These are phyloP conservation scores for Cladosporium sp. DNA, from an alignment of 2,329 filamentous ascomycete species.

Conservation along the genomic window DNA sequence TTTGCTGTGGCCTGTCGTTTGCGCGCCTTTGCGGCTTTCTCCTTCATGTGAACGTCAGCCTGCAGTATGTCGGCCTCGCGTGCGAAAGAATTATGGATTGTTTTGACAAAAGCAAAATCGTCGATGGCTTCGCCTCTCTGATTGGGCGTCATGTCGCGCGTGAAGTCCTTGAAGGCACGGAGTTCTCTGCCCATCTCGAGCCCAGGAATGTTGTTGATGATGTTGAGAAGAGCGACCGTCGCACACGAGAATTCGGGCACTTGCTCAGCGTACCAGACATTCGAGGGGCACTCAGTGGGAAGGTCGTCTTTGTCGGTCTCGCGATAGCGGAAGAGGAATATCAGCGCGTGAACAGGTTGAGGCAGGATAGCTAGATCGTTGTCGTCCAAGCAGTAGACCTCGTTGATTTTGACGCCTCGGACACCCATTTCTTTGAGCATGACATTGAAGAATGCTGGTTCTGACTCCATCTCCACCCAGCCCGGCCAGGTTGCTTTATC, in stretches of 20 bases:
- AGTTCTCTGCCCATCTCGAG: constrained; percentile 69
- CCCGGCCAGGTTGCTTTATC: constrained; percentile 63
- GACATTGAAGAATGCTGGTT: constrained; percentile 81
- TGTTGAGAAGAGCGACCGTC: constrained; percentile 88
- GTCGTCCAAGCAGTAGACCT: constrained; percentile 70
- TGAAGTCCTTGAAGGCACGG: constrained; percentile 67
- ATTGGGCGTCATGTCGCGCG: constrained; percentile 63
- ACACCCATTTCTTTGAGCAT: constrained; percentile 79
- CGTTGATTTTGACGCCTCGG: constrained; percentile 66
- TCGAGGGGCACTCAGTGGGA: constrained; percentile 52
- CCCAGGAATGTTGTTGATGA: constrained; percentile 74
- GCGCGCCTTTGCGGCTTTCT: constrained; percentile 41
- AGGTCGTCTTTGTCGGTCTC: constrained; percentile 50
- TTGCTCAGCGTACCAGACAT: constrained; percentile 94
- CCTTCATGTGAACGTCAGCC: constrained; percentile 61
- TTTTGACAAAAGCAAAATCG: constrained; percentile 70
- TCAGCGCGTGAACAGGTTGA: constrained; percentile 74
- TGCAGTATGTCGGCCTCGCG: constrained; percentile 73
- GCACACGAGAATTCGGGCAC: constrained; percentile 82
- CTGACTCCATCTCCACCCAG: constrained; percentile 83
- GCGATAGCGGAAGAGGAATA: constrained; percentile 76
- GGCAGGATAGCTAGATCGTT: constrained; percentile 59
- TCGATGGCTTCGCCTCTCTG: constrained; percentile 73
- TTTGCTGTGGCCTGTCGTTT: constrained; percentile 30
- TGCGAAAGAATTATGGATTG: constrained; percentile 84